phyloP scores from a whole-genome alignment of 495 filamentous ascomycete species.

The Aspergillus sclerotioniger region DNA sequence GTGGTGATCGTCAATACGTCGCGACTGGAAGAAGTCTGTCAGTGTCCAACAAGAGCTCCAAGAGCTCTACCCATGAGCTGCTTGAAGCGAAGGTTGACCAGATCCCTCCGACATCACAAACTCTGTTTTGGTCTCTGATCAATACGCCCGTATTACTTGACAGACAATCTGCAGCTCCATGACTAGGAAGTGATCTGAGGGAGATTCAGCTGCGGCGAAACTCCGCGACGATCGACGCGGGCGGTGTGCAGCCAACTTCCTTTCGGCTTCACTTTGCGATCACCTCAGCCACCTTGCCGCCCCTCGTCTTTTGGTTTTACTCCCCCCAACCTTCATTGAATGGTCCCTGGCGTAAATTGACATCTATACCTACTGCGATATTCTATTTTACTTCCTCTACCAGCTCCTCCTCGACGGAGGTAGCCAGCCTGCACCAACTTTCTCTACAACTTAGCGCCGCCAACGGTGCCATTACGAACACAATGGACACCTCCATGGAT shows the following conservation, averaged over 20 bases:
- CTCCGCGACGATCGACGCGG: constrained; percentile 23
- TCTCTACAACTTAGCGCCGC: constrained; percentile 6
- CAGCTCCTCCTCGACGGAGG: constrained; percentile 20
- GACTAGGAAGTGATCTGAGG: not conserved
- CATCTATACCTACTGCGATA: not conserved
- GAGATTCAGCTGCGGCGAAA: constrained; percentile 1
- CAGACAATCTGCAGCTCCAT: too few relatives aligned
- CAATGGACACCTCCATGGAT: constrained; percentile 58
- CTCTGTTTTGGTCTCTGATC: too few relatives aligned
- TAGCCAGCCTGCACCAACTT: constrained; percentile 20
- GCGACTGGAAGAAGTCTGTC: too few relatives aligned
- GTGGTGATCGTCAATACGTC: too few relatives aligned
- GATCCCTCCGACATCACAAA: too few relatives aligned
- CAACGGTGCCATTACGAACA: constrained; percentile 7
- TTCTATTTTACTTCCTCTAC: not conserved
- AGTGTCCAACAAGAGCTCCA: too few relatives aligned
- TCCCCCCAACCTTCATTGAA: not conserved
- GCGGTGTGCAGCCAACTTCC: constrained; percentile 5
- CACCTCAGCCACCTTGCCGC: not conserved
- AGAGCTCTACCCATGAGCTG: too few relatives aligned
- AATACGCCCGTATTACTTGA: too few relatives aligned
- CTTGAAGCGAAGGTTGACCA: too few relatives aligned
- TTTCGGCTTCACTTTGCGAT: constrained; percentile 6
- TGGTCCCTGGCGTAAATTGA: not conserved
- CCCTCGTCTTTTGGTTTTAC: not conserved